Base-by-base conservation (phyloP, 2,329 filamentous ascomycete genomes). In the Xylariales sp. region DNA sequence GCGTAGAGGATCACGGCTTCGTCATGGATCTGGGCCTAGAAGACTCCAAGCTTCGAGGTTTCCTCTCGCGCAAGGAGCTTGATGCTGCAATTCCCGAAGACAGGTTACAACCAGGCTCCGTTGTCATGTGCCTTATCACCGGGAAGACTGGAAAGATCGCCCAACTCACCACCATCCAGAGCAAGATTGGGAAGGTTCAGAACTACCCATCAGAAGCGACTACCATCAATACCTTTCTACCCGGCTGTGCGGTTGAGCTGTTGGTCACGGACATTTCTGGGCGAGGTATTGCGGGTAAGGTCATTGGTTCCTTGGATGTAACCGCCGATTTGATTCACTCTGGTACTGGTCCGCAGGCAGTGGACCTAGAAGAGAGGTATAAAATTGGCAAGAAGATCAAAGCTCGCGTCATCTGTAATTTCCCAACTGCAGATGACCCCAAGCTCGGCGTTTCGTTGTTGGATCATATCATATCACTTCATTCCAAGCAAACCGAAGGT, bases 1-100 rank as follows among this genome's bases (percentile, higher is more conserved):
- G 91, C 62, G 84, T 94, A n/a, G 91, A 98, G 63, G 94, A 98
- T 54, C 90, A 95, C 57, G 93, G 93, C 47, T 76, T 93, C 44
- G 79, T 97, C 42, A 95, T 98, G 88, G 88, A 96, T 52, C 66
- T 97, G 27, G 88, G 88, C 14, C 70, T 97, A 5, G 72, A 81
- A 25, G 78, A 81, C 40, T 67, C 74, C 22, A 74, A 78, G 27
- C 61, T 90, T 39, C 83, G 82, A 48, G 93, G 87, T 3, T 98
- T 98, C 65, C 73, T 98, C 57, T 79, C 88, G 4, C 86, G 84
- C 46, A 88, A 85, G 57, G 89, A 96, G 58, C 69, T 96, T 14
- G 86, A 87, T 37, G 60, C 76, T 21, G 72, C 70, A 32, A 69
- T 86, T 14, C 69, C 82, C 4, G 74, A 86, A 47, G 74, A 82